Evolutionary conservation across 1,284 basidiomycete species (phyloP).

Genomic region (Cryptococcus jaspeensis): DNA sequence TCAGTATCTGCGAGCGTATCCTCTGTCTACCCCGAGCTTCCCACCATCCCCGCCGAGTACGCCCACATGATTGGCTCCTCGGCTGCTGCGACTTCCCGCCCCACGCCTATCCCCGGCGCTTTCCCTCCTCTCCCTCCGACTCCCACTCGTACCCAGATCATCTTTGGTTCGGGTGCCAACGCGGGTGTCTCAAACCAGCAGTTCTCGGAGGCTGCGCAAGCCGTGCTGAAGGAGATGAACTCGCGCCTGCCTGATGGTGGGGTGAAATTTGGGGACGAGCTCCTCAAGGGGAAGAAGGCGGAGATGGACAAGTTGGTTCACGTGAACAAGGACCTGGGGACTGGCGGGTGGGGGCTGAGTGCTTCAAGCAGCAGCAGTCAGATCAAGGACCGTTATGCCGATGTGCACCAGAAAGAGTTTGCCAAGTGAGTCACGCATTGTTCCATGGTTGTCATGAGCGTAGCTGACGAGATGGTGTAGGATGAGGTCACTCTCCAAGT

Average conservation of each 20-base stretch:
- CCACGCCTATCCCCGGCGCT: slow-evolving; percentile 14
- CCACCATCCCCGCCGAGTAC: slow-evolving; percentile 16
- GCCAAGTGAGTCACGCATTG: slow-evolving; percentile 42
- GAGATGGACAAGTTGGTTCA: slow-evolving; percentile 38
- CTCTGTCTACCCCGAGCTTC: slow-evolving; percentile 38
- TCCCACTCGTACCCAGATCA: slow-evolving; percentile 12
- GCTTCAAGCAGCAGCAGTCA: not conserved
- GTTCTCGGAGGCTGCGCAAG: slow-evolving; percentile 38
- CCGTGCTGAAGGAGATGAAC: slow-evolving; percentile 43
- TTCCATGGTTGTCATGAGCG: not conserved
- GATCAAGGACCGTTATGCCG: slow-evolving; percentile 37
- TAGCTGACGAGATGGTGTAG: slow-evolving; percentile 11
- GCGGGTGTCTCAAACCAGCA: slow-evolving; percentile 27
- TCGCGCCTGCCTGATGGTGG: slow-evolving; percentile 32
- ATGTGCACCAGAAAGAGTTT: slow-evolving; percentile 42
- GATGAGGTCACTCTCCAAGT: slow-evolving; percentile 33
- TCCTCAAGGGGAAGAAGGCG: slow-evolving; percentile 44
- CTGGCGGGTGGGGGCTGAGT: slow-evolving; percentile 38
- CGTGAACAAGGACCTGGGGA: slow-evolving; percentile 26
- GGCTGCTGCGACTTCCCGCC: slow-evolving; percentile 4
- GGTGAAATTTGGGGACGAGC: slow-evolving; percentile 32
- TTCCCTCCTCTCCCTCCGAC: slow-evolving; percentile 20
- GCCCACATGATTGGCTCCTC: not conserved
- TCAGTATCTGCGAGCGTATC: slow-evolving; percentile 19
- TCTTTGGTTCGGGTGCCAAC: slow-evolving; percentile 27